Base-by-base conservation (phyloP, 352 stramenopile genomes). In the Pythium myriotylum region DNA sequence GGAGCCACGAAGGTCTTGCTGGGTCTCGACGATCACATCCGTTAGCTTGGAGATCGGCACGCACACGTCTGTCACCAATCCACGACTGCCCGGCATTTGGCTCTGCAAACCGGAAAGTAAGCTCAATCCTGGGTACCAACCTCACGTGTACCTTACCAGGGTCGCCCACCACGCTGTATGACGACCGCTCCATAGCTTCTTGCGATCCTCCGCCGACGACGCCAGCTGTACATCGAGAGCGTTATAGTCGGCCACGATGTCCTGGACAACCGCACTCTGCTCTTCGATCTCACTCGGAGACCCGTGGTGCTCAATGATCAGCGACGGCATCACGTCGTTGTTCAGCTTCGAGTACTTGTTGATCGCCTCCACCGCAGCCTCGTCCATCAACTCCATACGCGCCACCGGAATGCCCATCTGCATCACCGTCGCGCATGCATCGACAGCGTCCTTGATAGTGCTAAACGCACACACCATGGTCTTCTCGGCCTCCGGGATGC, bases 251-350 rank as follows among this genome's bases (percentile, higher is more conserved):
- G 77, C 78, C 20, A 82, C 92, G 39, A 98, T 91, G 17, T 82
- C 81, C 66, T 94, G 68, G 20, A 97, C 86, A 49, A 92, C 65
- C 8, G 76, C 51, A 29, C 93, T 90, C 68, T 98, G 90, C 65
- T 97, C 91, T 39, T 89, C 73, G 23, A 98, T 79, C 55, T 92
- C 85, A 29, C 68, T 80, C 3, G 70, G 64, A 24, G 81, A 79
- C 12, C 92, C 94, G 57, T 95, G 81, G 73, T 99, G 91, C 74
- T 99, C 96, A 60, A 99, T 89, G 54, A 99, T 94, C 4, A 99
- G 68, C 20, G 89, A 97, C 17, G 96, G 96, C 22, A 76, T 81
- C 52, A 95, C 76, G 2, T 77, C 62, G 57, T 91, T 88, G 52
- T 83, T 55, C 22, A 92, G 70, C 70, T 95, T 94, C 24, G 84